Evolutionary conservation across 805 yeast genomes (phyloP).

Genomic region (Saccharomyces eubayanus): DNA sequence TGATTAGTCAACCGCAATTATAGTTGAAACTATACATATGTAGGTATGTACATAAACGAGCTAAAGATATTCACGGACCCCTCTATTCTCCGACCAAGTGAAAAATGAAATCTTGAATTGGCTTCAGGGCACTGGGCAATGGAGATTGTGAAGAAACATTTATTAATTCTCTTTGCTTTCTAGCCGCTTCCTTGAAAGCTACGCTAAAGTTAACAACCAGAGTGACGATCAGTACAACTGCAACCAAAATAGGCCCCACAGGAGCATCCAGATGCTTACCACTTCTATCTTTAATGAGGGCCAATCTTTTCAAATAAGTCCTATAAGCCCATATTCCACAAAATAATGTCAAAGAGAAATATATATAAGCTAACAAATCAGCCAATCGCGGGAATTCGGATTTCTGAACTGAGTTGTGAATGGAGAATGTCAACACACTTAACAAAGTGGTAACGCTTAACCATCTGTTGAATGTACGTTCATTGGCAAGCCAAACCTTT

Average conservation of each 20-base stretch:
- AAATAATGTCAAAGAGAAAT: constrained; percentile 75
- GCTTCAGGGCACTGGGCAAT: constrained; percentile 17
- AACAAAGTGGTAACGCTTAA: constrained; percentile 78
- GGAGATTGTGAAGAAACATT: background rate
- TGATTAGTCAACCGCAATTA: background rate
- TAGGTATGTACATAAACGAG: background rate
- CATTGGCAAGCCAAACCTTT: constrained; percentile 97
- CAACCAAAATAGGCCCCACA: constrained; percentile 80
- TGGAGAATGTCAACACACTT: constrained; percentile 75
- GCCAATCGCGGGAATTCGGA: constrained; percentile 63
- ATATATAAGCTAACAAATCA: constrained; percentile 60
- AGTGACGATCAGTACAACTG: constrained; percentile 57
- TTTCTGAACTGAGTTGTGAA: constrained; percentile 63
- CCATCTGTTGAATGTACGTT: constrained; percentile 96
- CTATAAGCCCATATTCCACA: constrained; percentile 85
- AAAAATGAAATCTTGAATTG: constrained; percentile 28
- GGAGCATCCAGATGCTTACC: constrained; percentile 86
- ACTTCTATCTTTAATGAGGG: constrained; percentile 68
- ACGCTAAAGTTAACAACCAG: constrained; percentile 64
- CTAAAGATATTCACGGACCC: background rate
- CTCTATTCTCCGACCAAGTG: constrained; percentile 30
- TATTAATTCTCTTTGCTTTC: background rate
- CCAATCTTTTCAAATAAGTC: constrained; percentile 62
- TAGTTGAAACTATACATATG: background rate
- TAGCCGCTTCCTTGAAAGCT: constrained; percentile 43